phyloP scores from a whole-genome alignment of 2,329 filamentous ascomycete genomes.

The Neonectria sp. region DNA sequence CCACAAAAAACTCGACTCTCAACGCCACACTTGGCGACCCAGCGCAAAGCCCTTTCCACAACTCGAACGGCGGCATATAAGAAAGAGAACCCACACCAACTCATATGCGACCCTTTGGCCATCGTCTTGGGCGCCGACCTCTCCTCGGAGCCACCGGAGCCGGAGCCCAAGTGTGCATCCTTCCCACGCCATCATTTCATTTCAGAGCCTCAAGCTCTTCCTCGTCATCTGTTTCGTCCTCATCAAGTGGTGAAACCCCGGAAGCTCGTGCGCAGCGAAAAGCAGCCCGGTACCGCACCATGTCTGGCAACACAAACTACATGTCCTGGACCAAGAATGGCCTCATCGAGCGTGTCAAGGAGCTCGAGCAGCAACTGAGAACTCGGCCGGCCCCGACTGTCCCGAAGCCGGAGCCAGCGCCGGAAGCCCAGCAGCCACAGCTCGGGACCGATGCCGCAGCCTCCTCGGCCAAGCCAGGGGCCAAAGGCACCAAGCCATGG shows the following conservation, averaged over 20 bases:
- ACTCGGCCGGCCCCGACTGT: slow-evolving; percentile 53
- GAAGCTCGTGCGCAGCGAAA: slow-evolving; percentile 33
- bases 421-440: slow-evolving; percentile 18
- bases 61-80: slow-evolving; percentile 41
- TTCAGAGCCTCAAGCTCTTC: slow-evolving; percentile 24
- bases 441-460: slow-evolving; percentile 19
- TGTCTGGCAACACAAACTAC: slow-evolving; percentile 64
- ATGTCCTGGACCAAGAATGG: slow-evolving; percentile 77
- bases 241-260: slow-evolving; percentile 44
- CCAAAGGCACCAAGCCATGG: slow-evolving; percentile 48
- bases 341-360: slow-evolving; percentile 77
- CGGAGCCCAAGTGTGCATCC: slow-evolving; percentile 31
- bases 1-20: slow-evolving; percentile 31
- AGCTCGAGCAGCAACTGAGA: slow-evolving; percentile 77
- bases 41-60: slow-evolving; percentile 42
- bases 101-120: slow-evolving; percentile 49
- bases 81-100: slow-evolving; percentile 44
- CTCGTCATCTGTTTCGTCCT: slow-evolving; percentile 23
- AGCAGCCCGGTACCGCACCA: slow-evolving; percentile 45
- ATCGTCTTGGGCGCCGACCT: slow-evolving; percentile 46
- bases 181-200: background rate
- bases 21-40: slow-evolving; percentile 40
- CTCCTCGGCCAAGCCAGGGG: slow-evolving; percentile 12
- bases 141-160: slow-evolving; percentile 40
- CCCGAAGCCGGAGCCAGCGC: slow-evolving; percentile 44